Base-by-base conservation (phyloP, 2,329 filamentous ascomycete genomes). In the Colletotrichum ledebouriae region DNA sequence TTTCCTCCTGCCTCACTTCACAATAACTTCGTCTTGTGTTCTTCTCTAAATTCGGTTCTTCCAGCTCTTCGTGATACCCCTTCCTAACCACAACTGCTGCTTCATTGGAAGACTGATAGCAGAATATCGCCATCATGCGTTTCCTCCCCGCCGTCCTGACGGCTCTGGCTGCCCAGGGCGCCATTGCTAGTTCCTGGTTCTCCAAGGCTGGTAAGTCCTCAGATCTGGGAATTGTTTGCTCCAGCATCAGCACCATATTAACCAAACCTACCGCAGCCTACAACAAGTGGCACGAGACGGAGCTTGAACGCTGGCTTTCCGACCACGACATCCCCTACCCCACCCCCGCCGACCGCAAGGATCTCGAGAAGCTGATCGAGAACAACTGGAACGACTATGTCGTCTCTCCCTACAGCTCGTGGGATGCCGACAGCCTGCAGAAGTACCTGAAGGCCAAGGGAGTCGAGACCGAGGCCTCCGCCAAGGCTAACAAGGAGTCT, bases 201-300 rank as follows among this genome's bases (percentile, higher is more conserved):
- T 89, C 87, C 77, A 96, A 94, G 81, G 85, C 93, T 76, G 91
- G 94, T 97, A 86, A 75, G 92, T 72, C 59, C 13, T 63, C 65
- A 34, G 53, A 58, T 12, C 41, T 39, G n/a, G 42, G 15, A 20
- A 6, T 33, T 13, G 9, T 10, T 52, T 57, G 63, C 55, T 46
- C 17, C 37, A n/a, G 29, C 1, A 0, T 4, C 29, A 6, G 29
- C 29, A 29, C 9, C 42, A 61, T 22, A 3, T 17, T 15, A 57
- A n/a, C 10, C 39, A 44, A 63, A 57, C 62, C 66, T 25, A 57
- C 50, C 20, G 56, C 76, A 97, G 95, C 91, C 15, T 98, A 98
- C 86, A 98, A 98, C 83, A 98, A 96, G 80, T 99, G 96, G 96
- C 95, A 98, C 76, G 91, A 98, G 85, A 97, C 93, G 22, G 96